Evolutionary conservation across 139 green algal genomes (phyloP).

Genomic region (Pedinophyceae sp.): DNA sequence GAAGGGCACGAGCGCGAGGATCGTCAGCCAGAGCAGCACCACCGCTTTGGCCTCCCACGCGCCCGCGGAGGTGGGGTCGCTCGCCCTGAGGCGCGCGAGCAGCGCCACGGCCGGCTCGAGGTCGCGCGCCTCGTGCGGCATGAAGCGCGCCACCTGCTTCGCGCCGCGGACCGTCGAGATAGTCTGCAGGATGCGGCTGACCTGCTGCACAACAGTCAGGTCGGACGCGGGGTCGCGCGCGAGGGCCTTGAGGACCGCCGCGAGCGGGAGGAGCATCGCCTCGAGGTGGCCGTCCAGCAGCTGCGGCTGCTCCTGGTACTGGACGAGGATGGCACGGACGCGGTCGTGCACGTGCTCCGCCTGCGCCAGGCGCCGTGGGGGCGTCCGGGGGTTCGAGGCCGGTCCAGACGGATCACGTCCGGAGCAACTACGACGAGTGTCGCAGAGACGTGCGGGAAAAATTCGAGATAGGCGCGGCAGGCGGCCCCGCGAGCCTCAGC

Average conservation of each 20-base stretch:
- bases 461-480: too few species aligned
- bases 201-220: slow-evolving; percentile 8
- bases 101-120: slow-evolving; percentile 65
- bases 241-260: slow-evolving; percentile 28
- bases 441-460: too few species aligned
- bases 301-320: slow-evolving; percentile 90
- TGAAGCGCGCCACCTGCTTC: slow-evolving; percentile 59
- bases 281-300: slow-evolving; percentile 83
- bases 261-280: slow-evolving; percentile 49
- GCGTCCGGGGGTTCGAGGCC: too few species aligned
- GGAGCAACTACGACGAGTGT: too few species aligned
- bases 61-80: too few species aligned
- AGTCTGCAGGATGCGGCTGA: slow-evolving; percentile 56
- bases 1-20: slow-evolving; percentile 86
- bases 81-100: slow-evolving; percentile 18
- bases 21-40: slow-evolving; percentile 86
- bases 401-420: too few species aligned
- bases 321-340: too few species aligned
- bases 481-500: too few species aligned
- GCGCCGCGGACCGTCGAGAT: slow-evolving; percentile 54
- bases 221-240: slow-evolving; percentile 6
- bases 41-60: slow-evolving; percentile 59
- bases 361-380: too few species aligned
- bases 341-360: too few species aligned
- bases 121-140: slow-evolving; percentile 30